Evolutionary conservation across 2,329 filamentous ascomycete species (phyloP).

Genomic region (Clarireedia sp.): DNA sequence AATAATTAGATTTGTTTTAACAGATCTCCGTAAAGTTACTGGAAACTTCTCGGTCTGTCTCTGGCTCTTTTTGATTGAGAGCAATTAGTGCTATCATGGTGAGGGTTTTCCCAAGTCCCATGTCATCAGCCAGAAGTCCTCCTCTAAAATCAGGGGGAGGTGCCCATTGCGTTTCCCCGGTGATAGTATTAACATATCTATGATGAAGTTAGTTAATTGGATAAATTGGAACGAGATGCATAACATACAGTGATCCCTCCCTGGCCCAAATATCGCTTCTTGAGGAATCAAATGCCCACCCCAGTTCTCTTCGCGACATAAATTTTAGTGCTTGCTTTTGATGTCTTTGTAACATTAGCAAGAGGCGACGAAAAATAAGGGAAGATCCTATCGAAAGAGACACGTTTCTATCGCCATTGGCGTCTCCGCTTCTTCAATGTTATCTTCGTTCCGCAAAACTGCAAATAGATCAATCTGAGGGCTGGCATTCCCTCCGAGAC

Average conservation of each 20-base stretch:
- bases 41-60: too few species aligned
- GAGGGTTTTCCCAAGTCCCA: slow-evolving; percentile 86
- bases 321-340: not conserved
- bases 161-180: not conserved
- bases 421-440: too few species aligned
- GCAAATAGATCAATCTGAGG: too few species aligned
- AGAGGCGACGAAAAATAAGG: too few species aligned
- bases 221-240: not conserved
- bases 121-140: slow-evolving; percentile 83
- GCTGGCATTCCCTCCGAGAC: too few species aligned
- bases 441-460: too few species aligned
- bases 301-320: not conserved
- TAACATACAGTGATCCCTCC: not conserved
- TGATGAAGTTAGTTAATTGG: not conserved
- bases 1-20: too few species aligned
- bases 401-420: too few species aligned
- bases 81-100: slow-evolving; percentile 56
- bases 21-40: too few species aligned
- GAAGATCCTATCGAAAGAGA: too few species aligned
- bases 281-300: not conserved
- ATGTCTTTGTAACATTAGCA: not conserved
- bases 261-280: not conserved
- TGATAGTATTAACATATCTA: not conserved
- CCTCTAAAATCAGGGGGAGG: slow-evolving; percentile 35
- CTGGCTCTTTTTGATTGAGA: not conserved